These are phyloP conservation scores for Toxoplasma gondii DNA, from an alignment of 169 alveolate genomes.

Conservation along the genomic window DNA sequence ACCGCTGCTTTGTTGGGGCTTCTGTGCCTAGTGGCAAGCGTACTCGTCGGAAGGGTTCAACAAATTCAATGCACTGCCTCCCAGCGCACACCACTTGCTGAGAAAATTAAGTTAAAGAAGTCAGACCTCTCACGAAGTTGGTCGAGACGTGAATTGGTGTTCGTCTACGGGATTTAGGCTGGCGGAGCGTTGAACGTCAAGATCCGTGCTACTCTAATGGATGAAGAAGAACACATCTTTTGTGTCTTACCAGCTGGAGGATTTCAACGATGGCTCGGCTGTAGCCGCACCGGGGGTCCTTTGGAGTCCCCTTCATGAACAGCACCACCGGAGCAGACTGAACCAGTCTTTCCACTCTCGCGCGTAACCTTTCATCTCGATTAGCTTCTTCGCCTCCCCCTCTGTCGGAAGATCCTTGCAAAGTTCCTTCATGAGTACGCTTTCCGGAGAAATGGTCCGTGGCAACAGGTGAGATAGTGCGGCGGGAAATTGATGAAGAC, in stretches of 20 bases:
- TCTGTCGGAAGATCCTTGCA: not conserved
- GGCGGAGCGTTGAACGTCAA: no score
- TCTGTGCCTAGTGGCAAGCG: no score
- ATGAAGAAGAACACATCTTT: no score
- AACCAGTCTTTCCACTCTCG: slow-evolving; percentile 32
- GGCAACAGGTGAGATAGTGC: not conserved
- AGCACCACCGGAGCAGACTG: slow-evolving; percentile 66
- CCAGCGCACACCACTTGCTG: no score
- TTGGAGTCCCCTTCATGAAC: slow-evolving; percentile 85
- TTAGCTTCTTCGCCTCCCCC: not conserved
- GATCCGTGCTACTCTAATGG: no score
- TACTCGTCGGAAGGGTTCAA: no score
- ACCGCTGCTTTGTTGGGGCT: no score
- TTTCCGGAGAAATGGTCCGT: not conserved
- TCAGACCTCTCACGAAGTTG: no score
- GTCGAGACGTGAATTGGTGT: not conserved
- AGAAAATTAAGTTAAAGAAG: no score
- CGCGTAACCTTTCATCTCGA: not conserved
- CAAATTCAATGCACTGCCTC: no score
- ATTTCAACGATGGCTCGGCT: slow-evolving; percentile 65
- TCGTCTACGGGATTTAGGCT: no score
- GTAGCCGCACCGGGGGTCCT: slow-evolving; percentile 85
- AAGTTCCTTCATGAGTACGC: not conserved
- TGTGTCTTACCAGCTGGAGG: slow-evolving; percentile 18
- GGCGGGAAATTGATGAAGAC: not conserved